phyloP scores from a whole-genome alignment of 768 basidiomycete genomes.

The Tylopilus sp. region DNA sequence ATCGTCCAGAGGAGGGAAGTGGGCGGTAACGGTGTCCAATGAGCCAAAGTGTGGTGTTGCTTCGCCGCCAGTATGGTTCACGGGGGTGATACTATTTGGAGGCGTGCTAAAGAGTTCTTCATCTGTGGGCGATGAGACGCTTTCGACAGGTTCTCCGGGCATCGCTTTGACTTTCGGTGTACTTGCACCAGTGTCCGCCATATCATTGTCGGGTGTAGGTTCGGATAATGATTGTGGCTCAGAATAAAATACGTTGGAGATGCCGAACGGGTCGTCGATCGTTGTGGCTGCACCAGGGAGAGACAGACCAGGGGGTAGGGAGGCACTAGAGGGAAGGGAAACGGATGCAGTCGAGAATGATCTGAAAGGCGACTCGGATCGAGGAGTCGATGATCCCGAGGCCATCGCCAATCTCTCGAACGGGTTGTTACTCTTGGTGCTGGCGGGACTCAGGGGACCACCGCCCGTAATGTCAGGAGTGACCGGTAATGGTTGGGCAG shows the following conservation, averaged over 20 bases:
- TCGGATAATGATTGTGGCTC: conserved; percentile 11
- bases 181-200: conserved; percentile 16
- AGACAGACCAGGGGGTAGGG: conserved; percentile 11
- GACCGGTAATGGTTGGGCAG: conserved; percentile 66
- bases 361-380: conserved; percentile 60
- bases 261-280: conserved; percentile 53
- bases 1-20: conserved; percentile 40
- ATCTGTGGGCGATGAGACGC: conserved; percentile 32
- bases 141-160: conserved; percentile 14
- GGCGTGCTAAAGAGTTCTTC: conserved; percentile 64
- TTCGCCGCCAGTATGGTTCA: conserved; percentile 9
- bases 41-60: conserved; percentile 20
- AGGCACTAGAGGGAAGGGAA: conserved; percentile 35
- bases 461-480: conserved; percentile 59
- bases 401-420: conserved; percentile 71
- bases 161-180: conserved; percentile 18
- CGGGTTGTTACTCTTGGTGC: conserved; percentile 82
- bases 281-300: conserved; percentile 4
- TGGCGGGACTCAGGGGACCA: conserved; percentile 40
- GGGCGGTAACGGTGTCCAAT: conserved; percentile 22
- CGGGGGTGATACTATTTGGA: conserved; percentile 40
- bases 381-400: conserved; percentile 37
- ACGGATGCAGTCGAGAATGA: conserved; percentile 41
- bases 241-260: conserved; percentile 32
- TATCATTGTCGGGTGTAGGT: conserved; percentile 20